These are phyloP conservation scores for Epichloe aotearoae DNA, from an alignment of 2,329 filamentous ascomycete genomes.

Conservation along the genomic window DNA sequence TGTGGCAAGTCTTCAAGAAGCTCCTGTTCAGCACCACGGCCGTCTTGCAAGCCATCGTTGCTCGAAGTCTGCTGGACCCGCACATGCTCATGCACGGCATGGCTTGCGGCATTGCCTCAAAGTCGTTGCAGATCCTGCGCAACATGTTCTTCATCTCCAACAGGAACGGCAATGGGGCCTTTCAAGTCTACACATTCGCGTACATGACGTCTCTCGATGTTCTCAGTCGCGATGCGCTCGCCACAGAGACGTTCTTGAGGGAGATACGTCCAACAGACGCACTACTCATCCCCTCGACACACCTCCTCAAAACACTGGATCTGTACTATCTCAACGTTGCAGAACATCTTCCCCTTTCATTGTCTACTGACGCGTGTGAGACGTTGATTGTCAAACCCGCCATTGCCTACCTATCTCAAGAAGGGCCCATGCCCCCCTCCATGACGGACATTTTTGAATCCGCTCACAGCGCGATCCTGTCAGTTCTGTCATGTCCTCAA, in stretches of 20 bases:
- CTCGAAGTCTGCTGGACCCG: conserved; percentile 43
- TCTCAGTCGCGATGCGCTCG: conserved; percentile 54
- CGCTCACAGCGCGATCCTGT: conserved; percentile 69
- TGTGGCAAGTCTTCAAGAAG: conserved; percentile 66
- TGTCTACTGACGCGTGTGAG: conserved; percentile 56
- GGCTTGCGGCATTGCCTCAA: conserved; percentile 54
- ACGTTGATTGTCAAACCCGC: conserved; percentile 62
- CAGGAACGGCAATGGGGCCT: conserved; percentile 56
- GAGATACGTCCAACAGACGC: conserved; percentile 38
- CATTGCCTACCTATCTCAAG: conserved; percentile 52
- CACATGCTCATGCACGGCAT: conserved; percentile 27
- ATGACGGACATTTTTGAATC: conserved; percentile 64
- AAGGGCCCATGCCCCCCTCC: conserved; percentile 28
- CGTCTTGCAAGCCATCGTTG: conserved; percentile 59
- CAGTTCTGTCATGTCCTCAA: conserved; percentile 67
- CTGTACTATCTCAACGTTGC: conserved; percentile 80
- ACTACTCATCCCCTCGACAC: conserved; percentile 11
- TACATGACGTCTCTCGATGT: conserved; percentile 75
- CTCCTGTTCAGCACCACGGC: conserved; percentile 65
- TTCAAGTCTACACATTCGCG: conserved; percentile 75
- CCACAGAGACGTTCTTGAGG: conserved; percentile 53
- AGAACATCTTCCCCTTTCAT: conserved; percentile 64
- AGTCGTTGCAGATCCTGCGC: conserved; percentile 59
- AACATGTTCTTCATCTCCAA: conserved; percentile 74
- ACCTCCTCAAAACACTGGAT: conserved; percentile 58